Evolutionary conservation across 768 basidiomycete species (phyloP).

Genomic region (Daedaleopsis nitida): DNA sequence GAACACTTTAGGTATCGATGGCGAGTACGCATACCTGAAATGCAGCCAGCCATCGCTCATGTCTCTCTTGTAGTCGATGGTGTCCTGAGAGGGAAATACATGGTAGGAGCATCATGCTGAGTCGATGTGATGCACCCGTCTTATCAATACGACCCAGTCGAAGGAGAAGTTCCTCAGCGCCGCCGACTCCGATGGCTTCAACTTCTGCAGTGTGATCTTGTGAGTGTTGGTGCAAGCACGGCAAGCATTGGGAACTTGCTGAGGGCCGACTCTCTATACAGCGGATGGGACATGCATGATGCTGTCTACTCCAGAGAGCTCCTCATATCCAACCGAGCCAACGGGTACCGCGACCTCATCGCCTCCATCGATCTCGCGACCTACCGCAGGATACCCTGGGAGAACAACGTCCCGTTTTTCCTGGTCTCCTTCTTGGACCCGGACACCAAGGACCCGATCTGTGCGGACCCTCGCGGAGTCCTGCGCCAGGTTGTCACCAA

Average conservation of each 20-base stretch:
- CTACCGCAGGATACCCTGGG: conserved; percentile 90
- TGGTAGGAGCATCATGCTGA: conserved; percentile 49
- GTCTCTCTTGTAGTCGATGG: conserved; percentile 70
- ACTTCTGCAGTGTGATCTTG: conserved; percentile 95
- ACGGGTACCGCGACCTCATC: conserved; percentile 89
- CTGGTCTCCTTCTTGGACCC: conserved; percentile 90
- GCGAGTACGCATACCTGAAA: conserved; percentile 39
- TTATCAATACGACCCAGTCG: conserved; percentile 51
- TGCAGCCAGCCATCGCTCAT: not conserved
- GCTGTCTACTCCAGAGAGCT: conserved; percentile 82
- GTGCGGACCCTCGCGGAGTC: conserved; percentile 86
- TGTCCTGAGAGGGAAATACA: conserved; percentile 91
- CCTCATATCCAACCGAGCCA: conserved; percentile 85
- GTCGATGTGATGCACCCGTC: not conserved
- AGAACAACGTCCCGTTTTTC: conserved; percentile 91
- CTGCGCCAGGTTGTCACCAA: conserved; percentile 59
- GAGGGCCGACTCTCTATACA: conserved; percentile 28
- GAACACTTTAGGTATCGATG: conserved; percentile 54
- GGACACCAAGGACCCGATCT: conserved; percentile 72
- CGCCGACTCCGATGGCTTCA: conserved; percentile 79
- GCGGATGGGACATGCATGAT: conserved; percentile 95
- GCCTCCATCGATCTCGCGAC: conserved; percentile 87
- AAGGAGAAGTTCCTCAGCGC: conserved; percentile 90
- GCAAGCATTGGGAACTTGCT: not conserved
- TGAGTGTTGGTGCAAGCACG: conserved; percentile 37